A percentile compares a stretch with the other conserved stretches of the same genome.
phyloP scores from a whole-genome alignment of 495 filamentous ascomycete species.

The Chaetomium fimeti region DNA sequence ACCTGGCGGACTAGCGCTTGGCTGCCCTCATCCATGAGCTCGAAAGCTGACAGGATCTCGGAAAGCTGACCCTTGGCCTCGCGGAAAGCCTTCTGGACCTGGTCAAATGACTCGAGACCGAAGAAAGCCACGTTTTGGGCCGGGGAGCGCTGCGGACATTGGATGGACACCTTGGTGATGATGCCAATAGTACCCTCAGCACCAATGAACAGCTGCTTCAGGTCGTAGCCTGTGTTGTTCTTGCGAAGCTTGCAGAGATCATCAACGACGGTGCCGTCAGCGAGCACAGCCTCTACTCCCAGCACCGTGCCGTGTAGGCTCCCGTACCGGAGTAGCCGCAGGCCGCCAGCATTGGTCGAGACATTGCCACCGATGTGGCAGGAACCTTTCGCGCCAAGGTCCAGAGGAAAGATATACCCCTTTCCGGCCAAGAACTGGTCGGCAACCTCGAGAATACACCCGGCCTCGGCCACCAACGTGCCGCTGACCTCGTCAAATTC shows the following conservation, averaged over 20 bases:
- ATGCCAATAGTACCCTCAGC: constrained; percentile 92
- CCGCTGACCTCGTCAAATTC: constrained; percentile 93
- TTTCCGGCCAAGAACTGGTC: constrained; percentile 79
- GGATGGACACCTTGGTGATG: constrained; percentile 83
- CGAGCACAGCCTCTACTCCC: constrained; percentile 87
- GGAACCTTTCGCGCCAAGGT: constrained; percentile 94
- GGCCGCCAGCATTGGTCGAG: constrained; percentile 91
- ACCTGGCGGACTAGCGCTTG: constrained; percentile 73
- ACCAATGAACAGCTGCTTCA: constrained; percentile 97
- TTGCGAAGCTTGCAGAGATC: constrained; percentile 84
- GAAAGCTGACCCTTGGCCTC: constrained; percentile 86
- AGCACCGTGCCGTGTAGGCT: constrained; percentile 90
- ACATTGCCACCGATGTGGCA: constrained; percentile 98
- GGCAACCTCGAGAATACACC: constrained; percentile 83
- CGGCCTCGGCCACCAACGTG: constrained; percentile 83
- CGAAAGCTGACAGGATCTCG: constrained; percentile 95
- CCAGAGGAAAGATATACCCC: constrained; percentile 85
- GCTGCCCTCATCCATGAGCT: constrained; percentile 85
- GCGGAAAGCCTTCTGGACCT: constrained; percentile 75
- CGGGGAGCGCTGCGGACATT: constrained; percentile 79
- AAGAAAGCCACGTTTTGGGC: constrained; percentile 91
- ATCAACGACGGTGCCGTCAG: constrained; percentile 87
- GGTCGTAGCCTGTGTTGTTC: constrained; percentile 95
- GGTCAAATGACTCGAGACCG: constrained; percentile 79
- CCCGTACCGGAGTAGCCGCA: constrained; percentile 87